Evolutionary conservation across 2,329 filamentous ascomycete species (phyloP).

Genomic region (Lachnum nothofagi): DNA sequence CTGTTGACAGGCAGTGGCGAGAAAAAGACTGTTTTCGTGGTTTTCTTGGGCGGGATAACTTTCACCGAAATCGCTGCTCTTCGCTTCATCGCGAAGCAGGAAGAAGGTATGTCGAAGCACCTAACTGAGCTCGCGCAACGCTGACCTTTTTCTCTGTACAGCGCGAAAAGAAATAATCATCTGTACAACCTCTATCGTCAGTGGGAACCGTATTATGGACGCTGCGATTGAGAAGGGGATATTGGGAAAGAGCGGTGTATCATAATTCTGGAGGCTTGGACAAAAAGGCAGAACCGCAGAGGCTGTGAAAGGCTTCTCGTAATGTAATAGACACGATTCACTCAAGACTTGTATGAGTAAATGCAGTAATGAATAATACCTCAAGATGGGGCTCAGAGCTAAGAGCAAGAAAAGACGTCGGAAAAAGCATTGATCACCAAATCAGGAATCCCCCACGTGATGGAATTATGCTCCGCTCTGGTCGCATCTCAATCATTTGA

Average conservation of each 20-base stretch:
- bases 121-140: neutral
- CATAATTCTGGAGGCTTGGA: neutral
- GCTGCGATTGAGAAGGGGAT: conserved; percentile 65
- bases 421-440: conserved; percentile 12
- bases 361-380: conserved; percentile 10
- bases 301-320: conserved; percentile 40
- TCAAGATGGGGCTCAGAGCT: neutral
- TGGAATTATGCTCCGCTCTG: conserved; percentile 13
- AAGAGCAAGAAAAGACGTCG: conserved; percentile 5
- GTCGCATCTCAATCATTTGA: conserved; percentile 17
- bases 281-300: neutral
- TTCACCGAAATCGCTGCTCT: conserved; percentile 94
- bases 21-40: conserved; percentile 87
- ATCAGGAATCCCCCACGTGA: conserved; percentile 21
- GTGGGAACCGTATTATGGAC: conserved; percentile 83
- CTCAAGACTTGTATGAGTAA: conserved; percentile 5
- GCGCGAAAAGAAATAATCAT: conserved; percentile 79
- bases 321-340: neutral
- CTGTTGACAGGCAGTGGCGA: conserved; percentile 70
- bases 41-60: conserved; percentile 94
- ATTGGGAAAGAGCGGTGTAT: conserved; percentile 25
- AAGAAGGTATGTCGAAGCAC: conserved; percentile 52
- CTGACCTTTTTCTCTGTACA: conserved; percentile 30
- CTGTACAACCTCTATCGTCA: conserved; percentile 87
- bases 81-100: conserved; percentile 79